A percentile compares a stretch with the other conserved stretches of the same genome.
phyloP scores from a whole-genome alignment of 257 asterid species.

The Nicotiana otophora region DNA sequence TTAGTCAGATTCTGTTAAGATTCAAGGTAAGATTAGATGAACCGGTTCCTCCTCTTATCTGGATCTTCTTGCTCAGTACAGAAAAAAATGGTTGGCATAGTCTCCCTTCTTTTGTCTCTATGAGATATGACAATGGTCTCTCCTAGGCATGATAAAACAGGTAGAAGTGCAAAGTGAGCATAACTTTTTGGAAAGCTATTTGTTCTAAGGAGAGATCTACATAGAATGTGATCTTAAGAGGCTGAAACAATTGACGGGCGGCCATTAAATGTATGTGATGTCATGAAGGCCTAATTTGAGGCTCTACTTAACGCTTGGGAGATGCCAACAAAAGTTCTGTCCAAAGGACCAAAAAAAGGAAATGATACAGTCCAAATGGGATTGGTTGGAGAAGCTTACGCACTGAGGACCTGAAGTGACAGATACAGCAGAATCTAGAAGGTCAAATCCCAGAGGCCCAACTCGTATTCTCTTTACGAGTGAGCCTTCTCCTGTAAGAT shows the following conservation, averaged over 20 bases:
- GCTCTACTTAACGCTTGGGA: background rate
- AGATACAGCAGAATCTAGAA: slow-evolving; percentile 89
- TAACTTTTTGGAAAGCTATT: background rate
- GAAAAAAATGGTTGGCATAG: background rate
- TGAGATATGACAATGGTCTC: background rate
- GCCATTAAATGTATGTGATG: background rate
- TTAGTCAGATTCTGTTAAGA: background rate
- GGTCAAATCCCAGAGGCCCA: slow-evolving; percentile 86
- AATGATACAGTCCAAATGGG: background rate
- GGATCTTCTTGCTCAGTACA: background rate
- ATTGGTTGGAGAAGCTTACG: slow-evolving; percentile 75
- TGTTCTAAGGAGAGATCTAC: background rate
- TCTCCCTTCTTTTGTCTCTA: background rate
- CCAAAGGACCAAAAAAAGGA: background rate
- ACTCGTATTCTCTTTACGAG: slow-evolving; percentile 67
- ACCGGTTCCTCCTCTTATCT: background rate
- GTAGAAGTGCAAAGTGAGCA: background rate
- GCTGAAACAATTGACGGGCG: background rate
- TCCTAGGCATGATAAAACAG: background rate
- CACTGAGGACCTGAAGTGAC: slow-evolving; percentile 80
- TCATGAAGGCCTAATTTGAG: slow-evolving; percentile 5
- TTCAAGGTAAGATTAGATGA: background rate
- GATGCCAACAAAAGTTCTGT: background rate
- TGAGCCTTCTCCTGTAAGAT: slow-evolving; percentile 60
- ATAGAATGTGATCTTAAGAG: background rate